Conservation (phyloP, 2,329 filamentous ascomycete species). For the Rutstroemia sp. region DNA sequence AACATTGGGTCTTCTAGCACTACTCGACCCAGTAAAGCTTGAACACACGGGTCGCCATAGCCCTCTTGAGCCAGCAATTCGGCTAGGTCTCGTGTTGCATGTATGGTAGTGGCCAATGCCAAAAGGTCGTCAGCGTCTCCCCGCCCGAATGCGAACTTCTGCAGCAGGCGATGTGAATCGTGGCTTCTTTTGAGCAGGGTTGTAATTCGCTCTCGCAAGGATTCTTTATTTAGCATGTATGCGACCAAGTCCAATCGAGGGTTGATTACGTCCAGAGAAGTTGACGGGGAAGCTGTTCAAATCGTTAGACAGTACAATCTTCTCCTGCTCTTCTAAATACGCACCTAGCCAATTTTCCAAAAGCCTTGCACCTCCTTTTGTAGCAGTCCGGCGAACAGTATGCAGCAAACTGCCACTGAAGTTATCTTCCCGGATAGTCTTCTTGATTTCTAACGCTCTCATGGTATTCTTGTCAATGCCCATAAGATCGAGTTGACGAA, state of each 20-base stretch:
- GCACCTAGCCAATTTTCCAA: conserved; percentile 75
- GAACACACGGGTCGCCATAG: conserved; percentile 32
- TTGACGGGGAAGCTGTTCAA: conserved; percentile 65
- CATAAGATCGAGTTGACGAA: conserved; percentile 75
- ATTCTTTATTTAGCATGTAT: conserved; percentile 57
- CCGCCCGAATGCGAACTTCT: conserved; percentile 87
- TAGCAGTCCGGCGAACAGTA: conserved; percentile 82
- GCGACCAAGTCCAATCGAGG: conserved; percentile 75
- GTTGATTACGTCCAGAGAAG: conserved; percentile 73
- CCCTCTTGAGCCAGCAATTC: conserved; percentile 33
- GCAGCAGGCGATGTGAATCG: conserved; percentile 82
- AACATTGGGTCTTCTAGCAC: conserved; percentile 57
- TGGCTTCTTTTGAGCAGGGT: conserved; percentile 65
- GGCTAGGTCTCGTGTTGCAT: conserved; percentile 61
- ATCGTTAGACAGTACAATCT: conserved; percentile 2
- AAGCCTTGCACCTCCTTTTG: conserved; percentile 81
- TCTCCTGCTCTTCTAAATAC: conserved; percentile 15
- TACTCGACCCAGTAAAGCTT: conserved; percentile 47
- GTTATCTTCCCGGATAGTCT: conserved; percentile 72
- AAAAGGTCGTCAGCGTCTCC: conserved; percentile 91
- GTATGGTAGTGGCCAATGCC: conserved; percentile 72
- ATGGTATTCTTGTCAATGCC: conserved; percentile 87
- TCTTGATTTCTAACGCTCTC: conserved; percentile 79
- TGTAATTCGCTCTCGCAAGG: conserved; percentile 63
- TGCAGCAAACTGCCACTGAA: conserved; percentile 83